These are phyloP conservation scores for Discostella stelligeroides DNA, from an alignment of 108 stramenopile species.

Conservation along the genomic window DNA sequence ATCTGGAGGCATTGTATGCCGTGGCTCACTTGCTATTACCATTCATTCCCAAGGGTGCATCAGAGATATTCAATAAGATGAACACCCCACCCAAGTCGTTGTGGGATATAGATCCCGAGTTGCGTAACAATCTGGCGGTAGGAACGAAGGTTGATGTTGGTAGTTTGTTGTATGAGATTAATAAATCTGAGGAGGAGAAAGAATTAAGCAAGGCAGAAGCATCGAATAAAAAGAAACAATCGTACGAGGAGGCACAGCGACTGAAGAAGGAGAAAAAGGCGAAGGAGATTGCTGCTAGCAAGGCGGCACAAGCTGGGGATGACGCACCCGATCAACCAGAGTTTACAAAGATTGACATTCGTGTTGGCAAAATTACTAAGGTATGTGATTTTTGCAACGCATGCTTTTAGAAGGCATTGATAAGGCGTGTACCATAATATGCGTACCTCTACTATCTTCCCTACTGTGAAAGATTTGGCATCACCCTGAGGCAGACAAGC, in stretches of 20 bases:
- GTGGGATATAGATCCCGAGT: conserved; percentile 51
- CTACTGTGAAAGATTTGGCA: conserved; percentile 72
- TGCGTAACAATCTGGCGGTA: conserved; percentile 59
- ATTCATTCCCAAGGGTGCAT: conserved; percentile 86
- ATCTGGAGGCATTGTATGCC: conserved; percentile 95
- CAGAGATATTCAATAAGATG: conserved; percentile 88
- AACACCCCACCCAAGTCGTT: conserved; percentile 72
- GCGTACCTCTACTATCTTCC: not conserved
- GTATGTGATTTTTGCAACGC: too few relatives aligned
- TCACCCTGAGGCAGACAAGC: conserved; percentile 91
- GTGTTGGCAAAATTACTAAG: conserved; percentile 84
- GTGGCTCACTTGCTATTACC: conserved; percentile 92
- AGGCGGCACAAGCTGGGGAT: conserved; percentile 52
- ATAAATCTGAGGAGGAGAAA: conserved; percentile 70
- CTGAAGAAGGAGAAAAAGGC: conserved; percentile 89
- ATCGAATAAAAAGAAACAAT: conserved; percentile 74
- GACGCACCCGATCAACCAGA: conserved; percentile 64
- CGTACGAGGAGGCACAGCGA: conserved; percentile 74
- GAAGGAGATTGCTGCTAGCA: conserved; percentile 55
- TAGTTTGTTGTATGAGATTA: conserved; percentile 74
- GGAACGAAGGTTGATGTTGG: conserved; percentile 80
- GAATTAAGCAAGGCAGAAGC: conserved; percentile 57
- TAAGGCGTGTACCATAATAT: too few relatives aligned
- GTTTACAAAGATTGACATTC: conserved; percentile 91
- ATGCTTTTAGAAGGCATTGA: too few relatives aligned